These are phyloP conservation scores for Torulaspora quercuum DNA, from an alignment of 805 yeast species.

Conservation along the genomic window DNA sequence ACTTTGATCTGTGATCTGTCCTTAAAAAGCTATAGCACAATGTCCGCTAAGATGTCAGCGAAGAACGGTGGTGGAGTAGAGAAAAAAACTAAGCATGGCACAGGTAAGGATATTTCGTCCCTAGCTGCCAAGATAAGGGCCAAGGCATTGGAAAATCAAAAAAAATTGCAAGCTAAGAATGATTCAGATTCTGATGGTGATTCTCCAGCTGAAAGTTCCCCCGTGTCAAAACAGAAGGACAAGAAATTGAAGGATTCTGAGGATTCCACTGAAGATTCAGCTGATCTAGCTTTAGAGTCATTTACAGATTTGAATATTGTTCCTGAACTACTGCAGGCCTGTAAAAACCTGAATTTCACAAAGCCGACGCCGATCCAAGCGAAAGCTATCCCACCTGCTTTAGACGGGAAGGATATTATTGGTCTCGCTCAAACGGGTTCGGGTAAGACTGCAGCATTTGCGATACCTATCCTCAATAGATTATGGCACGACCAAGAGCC, in stretches of 20 bases:
- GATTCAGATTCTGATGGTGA: slow-evolving; percentile 10
- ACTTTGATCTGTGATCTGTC: no score
- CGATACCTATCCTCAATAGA: slow-evolving; percentile 88
- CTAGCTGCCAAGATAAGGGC: slow-evolving; percentile 56
- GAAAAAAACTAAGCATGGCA: slow-evolving; percentile 11
- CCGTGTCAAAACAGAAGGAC: slow-evolving; percentile 19
- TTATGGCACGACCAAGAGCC: slow-evolving; percentile 88
- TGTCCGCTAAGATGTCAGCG: slow-evolving; percentile 5
- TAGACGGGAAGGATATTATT: slow-evolving; percentile 86
- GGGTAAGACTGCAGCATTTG: slow-evolving; percentile 98
- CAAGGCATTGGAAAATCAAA: slow-evolving; percentile 39
- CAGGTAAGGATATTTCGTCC: slow-evolving; percentile 37
- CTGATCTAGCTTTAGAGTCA: slow-evolving; percentile 34
- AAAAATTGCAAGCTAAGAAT: slow-evolving; percentile 14
- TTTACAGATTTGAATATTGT: slow-evolving; percentile 62
- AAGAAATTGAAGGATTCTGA: slow-evolving; percentile 12
- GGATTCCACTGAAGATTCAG: slow-evolving; percentile 13
- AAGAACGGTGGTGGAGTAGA: slow-evolving; percentile 7
- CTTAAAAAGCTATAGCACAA: no score
- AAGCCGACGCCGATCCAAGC: slow-evolving; percentile 93
- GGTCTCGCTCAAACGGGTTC: slow-evolving; percentile 98
- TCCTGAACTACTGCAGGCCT: slow-evolving; percentile 77
- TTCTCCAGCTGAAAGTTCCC: no score
- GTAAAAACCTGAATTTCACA: slow-evolving; percentile 66
- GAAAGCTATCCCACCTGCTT: slow-evolving; percentile 85